phyloP scores from a whole-genome alignment of 192 early-diverging fungal species.

The Coemansia sp. region DNA sequence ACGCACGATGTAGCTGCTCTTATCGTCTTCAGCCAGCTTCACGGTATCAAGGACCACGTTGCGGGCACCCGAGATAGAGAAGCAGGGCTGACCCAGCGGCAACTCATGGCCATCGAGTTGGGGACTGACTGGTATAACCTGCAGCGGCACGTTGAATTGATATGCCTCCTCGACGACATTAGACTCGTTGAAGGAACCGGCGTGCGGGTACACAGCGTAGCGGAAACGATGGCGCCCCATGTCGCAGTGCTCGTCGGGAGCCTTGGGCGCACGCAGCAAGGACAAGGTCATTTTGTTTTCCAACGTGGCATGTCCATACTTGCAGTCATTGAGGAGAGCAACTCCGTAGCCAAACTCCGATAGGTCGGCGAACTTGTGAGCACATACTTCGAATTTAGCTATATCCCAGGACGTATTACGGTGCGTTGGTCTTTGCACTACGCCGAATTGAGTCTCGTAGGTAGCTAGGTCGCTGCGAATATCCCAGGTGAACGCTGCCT shows the following conservation, averaged over 20 bases:
- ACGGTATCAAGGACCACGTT: constrained; percentile 90
- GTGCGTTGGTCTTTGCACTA: constrained; percentile 88
- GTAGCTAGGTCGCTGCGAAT: constrained; percentile 82
- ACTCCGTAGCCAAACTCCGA: constrained; percentile 95
- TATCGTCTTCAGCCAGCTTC: constrained; percentile 83
- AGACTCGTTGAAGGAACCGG: constrained; percentile 78
- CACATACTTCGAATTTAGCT: constrained; percentile 93
- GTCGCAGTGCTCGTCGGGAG: constrained; percentile 59
- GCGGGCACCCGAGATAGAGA: constrained; percentile 40
- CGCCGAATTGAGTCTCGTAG: constrained; percentile 94
- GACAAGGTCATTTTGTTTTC: constrained; percentile 82
- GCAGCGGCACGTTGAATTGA: constrained; percentile 84
- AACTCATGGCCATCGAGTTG: background rate
- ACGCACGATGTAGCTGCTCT: constrained; percentile 69
- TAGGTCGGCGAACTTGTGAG: constrained; percentile 93
- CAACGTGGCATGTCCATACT: constrained; percentile 91
- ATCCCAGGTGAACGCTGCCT: constrained; percentile 91
- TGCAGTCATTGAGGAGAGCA: constrained; percentile 91
- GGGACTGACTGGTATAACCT: constrained; percentile 33
- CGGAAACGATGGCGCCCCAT: constrained; percentile 76
- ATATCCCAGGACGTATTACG: constrained; percentile 89
- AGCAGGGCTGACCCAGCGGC: constrained; percentile 21
- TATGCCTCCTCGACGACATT: constrained; percentile 86
- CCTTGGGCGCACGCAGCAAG: constrained; percentile 84
- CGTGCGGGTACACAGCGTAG: constrained; percentile 90